Base-by-base conservation (phyloP, 306 rosid genomes). In the Lablab purpureus region DNA sequence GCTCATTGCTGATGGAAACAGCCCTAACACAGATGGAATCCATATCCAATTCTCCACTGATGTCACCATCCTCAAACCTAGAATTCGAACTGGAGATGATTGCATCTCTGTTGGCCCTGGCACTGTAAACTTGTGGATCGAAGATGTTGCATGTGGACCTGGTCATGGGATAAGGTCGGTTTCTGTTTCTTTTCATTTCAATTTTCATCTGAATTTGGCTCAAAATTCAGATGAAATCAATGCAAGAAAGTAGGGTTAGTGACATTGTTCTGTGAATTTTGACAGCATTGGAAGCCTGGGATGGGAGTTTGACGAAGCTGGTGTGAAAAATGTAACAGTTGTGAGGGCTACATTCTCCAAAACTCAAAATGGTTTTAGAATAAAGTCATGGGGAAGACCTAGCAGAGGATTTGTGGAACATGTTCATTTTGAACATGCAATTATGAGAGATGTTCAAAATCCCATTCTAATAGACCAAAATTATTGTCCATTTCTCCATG, bases 1-100 rank as follows among this genome's bases (percentile, higher is more conserved):
- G 11, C 43, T 88, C 21, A 22, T 50, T 0, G 91, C 91, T 0
- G 12, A 80, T 6, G 82, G 83, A 32, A 46, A 70, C 62, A 91
- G 91, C 62, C 97, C 91, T 2, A 91, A 91, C 82, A 91, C 92
- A 3, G 91, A 91, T 1, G 92, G 97, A n/a, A 91, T 91, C 51
- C 94, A 91, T 10, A 71, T 91, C 10, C 86, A 89, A 19, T 22
- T 18, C 34, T 91, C 97, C 11, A 41, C 85, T 0, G 23, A 67
- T 0, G 81, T 91, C 7, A 72, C 83, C 64, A 88, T 91, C 43
- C 50, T 67, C 19, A 1, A 73, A 23, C 81, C 92, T 3, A 82
- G 69, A 62, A 85, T 90, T 11, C 50, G 46, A 4, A 90, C 95
- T 0, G 95, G 92, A 2, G 95, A 88, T 3, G 92, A 90, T 14